These are phyloP conservation scores for Tulasnella sp. DNA, from an alignment of 768 basidiomycete species.

Conservation along the genomic window DNA sequence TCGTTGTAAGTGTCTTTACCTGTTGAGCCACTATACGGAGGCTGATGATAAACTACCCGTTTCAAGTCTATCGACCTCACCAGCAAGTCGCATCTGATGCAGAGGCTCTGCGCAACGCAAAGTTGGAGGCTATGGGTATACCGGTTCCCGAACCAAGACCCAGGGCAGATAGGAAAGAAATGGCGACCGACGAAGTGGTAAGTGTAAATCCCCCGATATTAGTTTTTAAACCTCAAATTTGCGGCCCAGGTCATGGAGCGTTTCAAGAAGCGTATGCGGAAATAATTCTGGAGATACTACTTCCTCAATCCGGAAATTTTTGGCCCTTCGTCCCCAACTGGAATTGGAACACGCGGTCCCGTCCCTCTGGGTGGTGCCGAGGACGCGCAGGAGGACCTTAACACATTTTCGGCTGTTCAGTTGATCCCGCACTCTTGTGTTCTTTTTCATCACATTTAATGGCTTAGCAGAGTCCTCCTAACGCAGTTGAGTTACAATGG, in stretches of 20 bases:
- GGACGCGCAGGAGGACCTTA: background rate
- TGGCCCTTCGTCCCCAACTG: background rate
- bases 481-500: background rate
- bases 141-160: constrained; percentile 18
- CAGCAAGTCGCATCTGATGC: constrained; percentile 79
- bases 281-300: constrained; percentile 1
- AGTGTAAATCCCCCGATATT: constrained; percentile 30
- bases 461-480: background rate
- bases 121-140: constrained; percentile 74
- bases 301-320: background rate
- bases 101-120: constrained; percentile 80
- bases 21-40: background rate
- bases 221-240: background rate
- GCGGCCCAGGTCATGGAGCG: constrained; percentile 80
- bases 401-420: background rate
- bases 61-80: constrained; percentile 77
- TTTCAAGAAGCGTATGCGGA: constrained; percentile 87
- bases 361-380: background rate
- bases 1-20: constrained; percentile 61
- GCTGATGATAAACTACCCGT: background rate
- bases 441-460: background rate
- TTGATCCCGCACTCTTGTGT: background rate
- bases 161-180: constrained; percentile 54
- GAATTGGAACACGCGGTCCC: background rate
- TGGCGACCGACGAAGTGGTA: constrained; percentile 90